Evolutionary conservation across 805 yeast genomes (phyloP).

Genomic region (Yarrowia sp.): DNA sequence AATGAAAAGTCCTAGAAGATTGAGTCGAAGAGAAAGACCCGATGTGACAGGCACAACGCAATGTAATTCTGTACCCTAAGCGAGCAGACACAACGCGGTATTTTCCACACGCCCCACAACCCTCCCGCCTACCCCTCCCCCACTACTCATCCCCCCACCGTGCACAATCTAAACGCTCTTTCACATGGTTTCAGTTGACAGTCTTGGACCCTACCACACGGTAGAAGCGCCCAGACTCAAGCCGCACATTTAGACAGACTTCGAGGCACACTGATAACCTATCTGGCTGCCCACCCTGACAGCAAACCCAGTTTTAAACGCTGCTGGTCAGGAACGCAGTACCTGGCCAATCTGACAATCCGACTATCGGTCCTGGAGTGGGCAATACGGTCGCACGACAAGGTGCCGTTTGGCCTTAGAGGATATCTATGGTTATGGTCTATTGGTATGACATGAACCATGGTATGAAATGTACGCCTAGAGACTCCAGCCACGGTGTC

Average conservation of each 20-base stretch:
- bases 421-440: too few relatives aligned
- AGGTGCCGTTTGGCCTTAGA: too few relatives aligned
- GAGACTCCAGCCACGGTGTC: too few relatives aligned
- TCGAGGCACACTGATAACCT: slow-evolving; percentile 24
- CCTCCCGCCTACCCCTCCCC: neutral
- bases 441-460: too few relatives aligned
- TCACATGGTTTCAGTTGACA: neutral
- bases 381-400: slow-evolving; percentile 3
- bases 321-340: slow-evolving; percentile 20
- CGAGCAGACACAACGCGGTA: neutral
- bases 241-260: slow-evolving; percentile 1
- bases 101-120: too few relatives aligned
- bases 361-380: neutral
- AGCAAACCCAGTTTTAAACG: slow-evolving; percentile 7
- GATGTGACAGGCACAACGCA: slow-evolving; percentile 27
- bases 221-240: slow-evolving; percentile 15
- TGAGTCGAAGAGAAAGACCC: neutral
- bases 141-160: slow-evolving; percentile 7
- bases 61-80: neutral
- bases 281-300: slow-evolving; percentile 26
- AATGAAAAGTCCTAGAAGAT: too few relatives aligned
- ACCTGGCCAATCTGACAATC: slow-evolving; percentile 14
- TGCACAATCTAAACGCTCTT: neutral
- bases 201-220: neutral
- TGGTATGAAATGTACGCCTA: too few relatives aligned